These are phyloP conservation scores for Aspergillus tubingensis DNA, from an alignment of 2,329 filamentous ascomycete species.

Conservation along the genomic window DNA sequence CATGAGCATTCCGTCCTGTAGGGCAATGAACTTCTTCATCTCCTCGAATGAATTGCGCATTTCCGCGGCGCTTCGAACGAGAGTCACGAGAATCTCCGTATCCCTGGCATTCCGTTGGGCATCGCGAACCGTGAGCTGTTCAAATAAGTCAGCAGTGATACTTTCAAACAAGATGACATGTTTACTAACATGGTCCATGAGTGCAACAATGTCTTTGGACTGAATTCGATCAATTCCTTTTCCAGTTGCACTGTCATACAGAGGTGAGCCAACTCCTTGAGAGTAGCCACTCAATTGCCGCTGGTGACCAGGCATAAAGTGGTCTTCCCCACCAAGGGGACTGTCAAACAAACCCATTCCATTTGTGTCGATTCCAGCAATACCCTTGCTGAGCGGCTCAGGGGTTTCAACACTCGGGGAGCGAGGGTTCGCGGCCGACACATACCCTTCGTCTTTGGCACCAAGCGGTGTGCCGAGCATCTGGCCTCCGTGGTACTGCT, in stretches of 20 bases:
- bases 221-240: conserved; percentile 88
- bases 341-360: conserved; percentile 56
- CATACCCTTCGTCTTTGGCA: conserved; percentile 85
- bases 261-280: conserved; percentile 82
- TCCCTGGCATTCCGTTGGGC: conserved; percentile 94
- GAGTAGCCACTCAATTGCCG: conserved; percentile 85
- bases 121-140: conserved; percentile 85
- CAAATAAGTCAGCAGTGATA: conserved; percentile 29
- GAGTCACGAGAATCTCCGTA: conserved; percentile 91
- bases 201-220: conserved; percentile 91
- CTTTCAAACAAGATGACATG: neutral
- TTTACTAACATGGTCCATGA: conserved; percentile 86
- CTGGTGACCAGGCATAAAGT: conserved; percentile 61
- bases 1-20: conserved; percentile 88
- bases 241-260: conserved; percentile 88
- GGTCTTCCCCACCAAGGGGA: conserved; percentile 57
- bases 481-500: conserved; percentile 38
- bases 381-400: conserved; percentile 46
- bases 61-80: conserved; percentile 90
- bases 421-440: conserved; percentile 69
- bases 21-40: conserved; percentile 86
- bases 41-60: conserved; percentile 97
- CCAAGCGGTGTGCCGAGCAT: conserved; percentile 58
- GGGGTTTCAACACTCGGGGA: conserved; percentile 52
- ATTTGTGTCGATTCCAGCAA: conserved; percentile 57